Conservation (phyloP, 352 stramenopile species). For the Phytophthora brassicae region DNA sequence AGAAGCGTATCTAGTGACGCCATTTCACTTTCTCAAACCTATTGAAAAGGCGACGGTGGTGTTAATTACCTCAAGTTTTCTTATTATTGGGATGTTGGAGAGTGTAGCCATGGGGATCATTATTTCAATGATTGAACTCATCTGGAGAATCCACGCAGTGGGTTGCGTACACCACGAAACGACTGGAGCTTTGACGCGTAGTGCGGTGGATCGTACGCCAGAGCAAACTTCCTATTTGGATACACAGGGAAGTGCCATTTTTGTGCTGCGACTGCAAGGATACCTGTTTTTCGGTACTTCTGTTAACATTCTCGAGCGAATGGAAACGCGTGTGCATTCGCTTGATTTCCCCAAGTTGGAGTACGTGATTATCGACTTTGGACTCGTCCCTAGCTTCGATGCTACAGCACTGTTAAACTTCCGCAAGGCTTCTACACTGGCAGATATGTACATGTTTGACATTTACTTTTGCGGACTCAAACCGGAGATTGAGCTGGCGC, state of each 20-base stretch:
- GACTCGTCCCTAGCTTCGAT: slow-evolving; percentile 76
- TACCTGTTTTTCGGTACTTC: slow-evolving; percentile 86
- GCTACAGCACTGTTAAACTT: slow-evolving; percentile 79
- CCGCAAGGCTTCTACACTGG: slow-evolving; percentile 59
- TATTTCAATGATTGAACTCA: slow-evolving; percentile 81
- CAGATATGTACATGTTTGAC: slow-evolving; percentile 68
- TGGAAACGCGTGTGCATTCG: slow-evolving; percentile 67
- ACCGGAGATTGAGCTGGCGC: slow-evolving; percentile 42
- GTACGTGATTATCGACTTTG: slow-evolving; percentile 80
- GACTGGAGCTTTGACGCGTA: slow-evolving; percentile 60
- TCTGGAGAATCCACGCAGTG: slow-evolving; percentile 78
- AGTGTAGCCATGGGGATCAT: slow-evolving; percentile 73
- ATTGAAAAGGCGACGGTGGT: slow-evolving; percentile 66
- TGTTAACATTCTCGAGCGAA: slow-evolving; percentile 74
- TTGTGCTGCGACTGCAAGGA: slow-evolving; percentile 72
- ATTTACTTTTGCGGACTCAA: slow-evolving; percentile 82
- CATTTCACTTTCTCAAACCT: slow-evolving; percentile 72
- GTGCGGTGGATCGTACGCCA: slow-evolving; percentile 64
- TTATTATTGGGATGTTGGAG: slow-evolving; percentile 72
- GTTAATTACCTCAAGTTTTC: slow-evolving; percentile 69
- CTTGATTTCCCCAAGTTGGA: slow-evolving; percentile 59
- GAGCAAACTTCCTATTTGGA: slow-evolving; percentile 65
- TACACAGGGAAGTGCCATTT: slow-evolving; percentile 56
- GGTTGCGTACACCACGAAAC: slow-evolving; percentile 80
- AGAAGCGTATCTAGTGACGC: slow-evolving; percentile 73